phyloP scores from a whole-genome alignment of 768 basidiomycete genomes.

The Russula griseocarnosa region DNA sequence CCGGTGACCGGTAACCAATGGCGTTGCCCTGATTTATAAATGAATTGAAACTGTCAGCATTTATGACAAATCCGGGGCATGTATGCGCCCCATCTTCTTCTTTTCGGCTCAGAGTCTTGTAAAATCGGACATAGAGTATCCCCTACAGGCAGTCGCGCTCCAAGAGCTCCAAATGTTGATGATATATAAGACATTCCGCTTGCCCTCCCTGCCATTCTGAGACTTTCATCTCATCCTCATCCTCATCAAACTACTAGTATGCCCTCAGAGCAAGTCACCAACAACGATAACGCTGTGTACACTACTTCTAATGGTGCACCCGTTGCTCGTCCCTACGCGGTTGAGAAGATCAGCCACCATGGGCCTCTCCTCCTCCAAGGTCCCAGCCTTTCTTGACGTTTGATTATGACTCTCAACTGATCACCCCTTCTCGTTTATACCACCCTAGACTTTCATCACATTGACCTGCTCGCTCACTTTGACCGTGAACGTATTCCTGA shows the following conservation, averaged over 20 bases:
- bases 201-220: too few species aligned
- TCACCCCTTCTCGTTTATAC: slow-evolving; percentile 28
- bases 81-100: too few species aligned
- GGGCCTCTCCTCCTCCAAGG: slow-evolving; percentile 91
- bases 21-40: too few species aligned
- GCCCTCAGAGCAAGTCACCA: slow-evolving; percentile 60
- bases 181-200: background rate
- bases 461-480: slow-evolving; percentile 88
- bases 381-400: slow-evolving; percentile 34
- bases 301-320: slow-evolving; percentile 85
- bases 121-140: too few species aligned
- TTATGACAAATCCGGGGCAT: too few species aligned
- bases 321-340: slow-evolving; percentile 69
- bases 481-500: slow-evolving; percentile 95
- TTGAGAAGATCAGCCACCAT: slow-evolving; percentile 65
- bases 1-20: too few species aligned
- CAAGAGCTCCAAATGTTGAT: background rate
- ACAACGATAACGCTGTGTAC: slow-evolving; percentile 61
- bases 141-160: too few species aligned
- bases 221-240: background rate
- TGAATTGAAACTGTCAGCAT: background rate
- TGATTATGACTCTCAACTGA: background rate
- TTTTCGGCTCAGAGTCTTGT: background rate
- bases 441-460: slow-evolving; percentile 75
- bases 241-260: slow-evolving; percentile 39